A percentile compares a stretch with the other conserved stretches of the same genome.
phyloP scores from a whole-genome alignment of 2,329 filamentous ascomycete genomes.

The Elsinoe fawcettii region DNA sequence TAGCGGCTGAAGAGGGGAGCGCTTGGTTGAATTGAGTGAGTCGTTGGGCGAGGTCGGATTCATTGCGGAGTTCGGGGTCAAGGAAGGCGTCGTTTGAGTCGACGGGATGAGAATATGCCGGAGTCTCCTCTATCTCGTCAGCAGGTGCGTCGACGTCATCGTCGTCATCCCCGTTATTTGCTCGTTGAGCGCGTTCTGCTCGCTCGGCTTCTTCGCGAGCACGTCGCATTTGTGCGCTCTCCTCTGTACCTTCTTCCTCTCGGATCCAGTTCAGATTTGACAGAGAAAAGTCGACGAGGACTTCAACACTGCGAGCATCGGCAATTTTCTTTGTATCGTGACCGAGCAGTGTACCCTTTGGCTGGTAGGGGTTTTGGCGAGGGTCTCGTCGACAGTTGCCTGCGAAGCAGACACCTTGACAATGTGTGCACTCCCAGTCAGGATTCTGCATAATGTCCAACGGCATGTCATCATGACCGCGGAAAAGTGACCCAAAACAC shows the following conservation, averaged over 20 bases:
- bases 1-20: constrained; percentile 25
- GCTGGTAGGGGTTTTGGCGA: constrained; percentile 70
- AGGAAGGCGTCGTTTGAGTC: constrained; percentile 29
- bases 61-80: constrained; percentile 21
- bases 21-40: constrained; percentile 27
- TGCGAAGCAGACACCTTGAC: constrained; percentile 79
- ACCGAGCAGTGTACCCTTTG: constrained; percentile 78
- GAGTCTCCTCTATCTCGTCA: constrained; percentile 32
- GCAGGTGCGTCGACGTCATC: constrained; percentile 25
- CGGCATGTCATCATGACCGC: constrained; percentile 86
- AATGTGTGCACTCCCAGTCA: constrained; percentile 84
- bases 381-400: constrained; percentile 62
- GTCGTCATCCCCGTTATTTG: constrained; percentile 41
- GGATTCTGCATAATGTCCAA: constrained; percentile 71
- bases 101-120: constrained; percentile 28
- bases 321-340: constrained; percentile 87
- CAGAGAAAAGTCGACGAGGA: constrained; percentile 79
- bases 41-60: constrained; percentile 23
- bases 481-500: constrained; percentile 87
- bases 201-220: constrained; percentile 48
- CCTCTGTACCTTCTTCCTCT: constrained; percentile 40
- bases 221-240: constrained; percentile 32
- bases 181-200: constrained; percentile 40
- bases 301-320: constrained; percentile 83
- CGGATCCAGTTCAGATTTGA: constrained; percentile 82